A percentile compares a stretch with the other conserved stretches of the same genome.
phyloP scores from a whole-genome alignment of 495 filamentous ascomycete species.

The Chlorociboria aeruginascens region DNA sequence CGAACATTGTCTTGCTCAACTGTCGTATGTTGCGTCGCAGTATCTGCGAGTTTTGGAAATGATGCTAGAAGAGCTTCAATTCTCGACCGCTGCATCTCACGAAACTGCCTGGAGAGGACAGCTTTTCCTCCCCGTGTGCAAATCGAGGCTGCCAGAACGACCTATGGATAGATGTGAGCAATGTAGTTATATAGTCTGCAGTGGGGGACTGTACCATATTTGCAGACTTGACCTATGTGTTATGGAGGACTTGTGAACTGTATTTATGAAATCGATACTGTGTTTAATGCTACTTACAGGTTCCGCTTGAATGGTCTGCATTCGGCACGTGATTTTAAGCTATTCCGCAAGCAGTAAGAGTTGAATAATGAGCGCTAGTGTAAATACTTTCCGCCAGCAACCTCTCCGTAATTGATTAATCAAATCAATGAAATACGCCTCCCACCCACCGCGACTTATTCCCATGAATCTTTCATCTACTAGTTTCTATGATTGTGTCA shows the following conservation, averaged over 20 bases:
- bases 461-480: too few relatives aligned
- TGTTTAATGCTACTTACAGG: too few relatives aligned
- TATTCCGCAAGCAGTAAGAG: too few relatives aligned
- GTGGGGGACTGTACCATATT: constrained; percentile 12
- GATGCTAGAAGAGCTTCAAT: constrained; percentile 93
- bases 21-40: constrained; percentile 90
- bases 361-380: too few relatives aligned
- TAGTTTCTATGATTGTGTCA: too few relatives aligned
- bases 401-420: too few relatives aligned
- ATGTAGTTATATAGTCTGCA: background rate
- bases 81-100: constrained; percentile 88
- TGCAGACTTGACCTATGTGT: constrained; percentile 19
- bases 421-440: too few relatives aligned
- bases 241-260: background rate
- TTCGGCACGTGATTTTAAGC: too few relatives aligned
- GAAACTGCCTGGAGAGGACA: constrained; percentile 91
- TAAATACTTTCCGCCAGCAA: too few relatives aligned
- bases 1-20: constrained; percentile 99
- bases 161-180: constrained; percentile 38
- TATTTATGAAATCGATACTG: too few relatives aligned
- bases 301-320: too few relatives aligned
- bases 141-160: constrained; percentile 97
- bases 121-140: constrained; percentile 96
- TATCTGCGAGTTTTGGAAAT: constrained; percentile 93
- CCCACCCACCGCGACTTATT: too few relatives aligned